A percentile compares a stretch with the other conserved stretches of the same genome.
Conservation (phyloP, 129 eudicot species). For the Daucus carota region DNA sequence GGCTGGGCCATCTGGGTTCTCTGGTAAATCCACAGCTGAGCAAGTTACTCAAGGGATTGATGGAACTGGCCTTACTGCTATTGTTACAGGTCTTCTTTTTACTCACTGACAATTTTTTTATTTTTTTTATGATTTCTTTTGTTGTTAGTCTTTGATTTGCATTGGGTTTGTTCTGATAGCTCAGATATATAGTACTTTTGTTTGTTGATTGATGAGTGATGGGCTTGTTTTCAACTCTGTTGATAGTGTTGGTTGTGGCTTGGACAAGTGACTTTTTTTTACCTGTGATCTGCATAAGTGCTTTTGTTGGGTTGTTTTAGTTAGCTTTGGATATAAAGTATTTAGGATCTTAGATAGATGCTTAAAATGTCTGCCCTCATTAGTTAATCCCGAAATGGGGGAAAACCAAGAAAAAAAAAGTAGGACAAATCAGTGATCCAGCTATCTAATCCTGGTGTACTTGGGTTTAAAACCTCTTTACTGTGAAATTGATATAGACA, state of each 20-base stretch:
- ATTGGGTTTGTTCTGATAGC: neutral
- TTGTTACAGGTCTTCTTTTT: constrained; percentile 40
- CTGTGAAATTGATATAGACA: neutral
- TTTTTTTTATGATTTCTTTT: too few species aligned
- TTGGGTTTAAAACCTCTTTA: neutral
- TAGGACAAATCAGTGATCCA: neutral
- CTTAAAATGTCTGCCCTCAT: neutral
- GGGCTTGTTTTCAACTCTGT: neutral
- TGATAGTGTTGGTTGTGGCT: neutral
- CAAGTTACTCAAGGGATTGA: constrained; percentile 49
- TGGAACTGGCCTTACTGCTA: constrained; percentile 47
- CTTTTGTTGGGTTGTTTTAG: neutral
- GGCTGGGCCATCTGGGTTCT: constrained; percentile 52
- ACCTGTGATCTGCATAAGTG: neutral
- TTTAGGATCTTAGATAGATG: neutral
- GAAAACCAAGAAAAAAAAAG: neutral
- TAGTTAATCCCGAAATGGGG: neutral
- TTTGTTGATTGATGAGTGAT: neutral
- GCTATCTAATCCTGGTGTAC: too few species aligned
- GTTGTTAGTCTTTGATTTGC: neutral
- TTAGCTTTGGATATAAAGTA: neutral
- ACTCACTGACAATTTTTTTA: too few species aligned
- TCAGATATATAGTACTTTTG: neutral
- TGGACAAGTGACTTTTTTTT: neutral
- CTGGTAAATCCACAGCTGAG: constrained; percentile 45